phyloP scores from a whole-genome alignment of 225 moss, liverwort and hornwort genomes.

The Pleurozium schreberi region DNA sequence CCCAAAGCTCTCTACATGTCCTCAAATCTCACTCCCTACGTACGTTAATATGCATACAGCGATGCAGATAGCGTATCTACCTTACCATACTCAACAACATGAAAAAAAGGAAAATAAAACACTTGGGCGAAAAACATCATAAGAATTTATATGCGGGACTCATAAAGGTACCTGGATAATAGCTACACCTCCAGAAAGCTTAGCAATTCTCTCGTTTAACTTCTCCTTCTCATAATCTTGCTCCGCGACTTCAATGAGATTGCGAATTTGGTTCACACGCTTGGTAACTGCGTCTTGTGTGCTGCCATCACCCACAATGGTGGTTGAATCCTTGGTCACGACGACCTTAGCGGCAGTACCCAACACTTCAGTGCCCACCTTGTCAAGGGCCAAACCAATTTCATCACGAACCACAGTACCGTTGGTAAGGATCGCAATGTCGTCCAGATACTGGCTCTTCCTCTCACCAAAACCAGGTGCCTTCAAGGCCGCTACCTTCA shows the following conservation, averaged over 20 bases:
- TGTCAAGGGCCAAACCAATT: constrained; percentile 85
- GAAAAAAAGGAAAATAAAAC: neutral
- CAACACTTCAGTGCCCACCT: constrained; percentile 83
- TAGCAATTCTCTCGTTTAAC: constrained; percentile 87
- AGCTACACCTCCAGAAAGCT: constrained; percentile 93
- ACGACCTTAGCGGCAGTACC: constrained; percentile 77
- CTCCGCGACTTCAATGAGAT: constrained; percentile 73
- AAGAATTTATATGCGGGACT: neutral
- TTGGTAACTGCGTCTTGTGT: constrained; percentile 70
- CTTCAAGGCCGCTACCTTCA: constrained; percentile 88
- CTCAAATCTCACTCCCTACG: neutral
- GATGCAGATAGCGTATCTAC: neutral
- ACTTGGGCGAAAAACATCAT: neutral
- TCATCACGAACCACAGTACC: constrained; percentile 85
- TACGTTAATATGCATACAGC: neutral
- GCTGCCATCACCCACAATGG: constrained; percentile 86
- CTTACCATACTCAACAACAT: neutral
- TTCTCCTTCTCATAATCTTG: constrained; percentile 98
- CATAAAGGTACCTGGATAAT: constrained; percentile 1
- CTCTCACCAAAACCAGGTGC: constrained; percentile 95
- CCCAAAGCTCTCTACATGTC: neutral
- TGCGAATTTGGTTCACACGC: constrained; percentile 79
- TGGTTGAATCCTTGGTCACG: constrained; percentile 82
- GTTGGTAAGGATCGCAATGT: constrained; percentile 77
- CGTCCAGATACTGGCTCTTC: constrained; percentile 94